Base-by-base conservation (phyloP, 495 filamentous ascomycete species). In the Lichina pygmaea region DNA sequence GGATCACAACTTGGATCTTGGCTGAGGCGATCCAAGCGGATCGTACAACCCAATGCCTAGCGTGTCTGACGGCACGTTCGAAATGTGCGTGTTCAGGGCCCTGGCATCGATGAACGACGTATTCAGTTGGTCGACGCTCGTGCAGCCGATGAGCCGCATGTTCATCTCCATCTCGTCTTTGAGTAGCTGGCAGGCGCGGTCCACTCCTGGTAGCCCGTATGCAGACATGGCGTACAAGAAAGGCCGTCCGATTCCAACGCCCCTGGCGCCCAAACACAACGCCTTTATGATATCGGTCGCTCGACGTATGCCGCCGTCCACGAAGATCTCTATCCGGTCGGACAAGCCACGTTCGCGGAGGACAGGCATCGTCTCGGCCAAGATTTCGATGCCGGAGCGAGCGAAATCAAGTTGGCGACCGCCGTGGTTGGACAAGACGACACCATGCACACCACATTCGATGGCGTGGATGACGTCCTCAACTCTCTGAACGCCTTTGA, bases 161-260 rank as follows among this genome's bases (percentile, higher is more conserved):
- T 81, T 81, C 86, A 95, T 93, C 66, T 86, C 86, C 76, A 97
- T 84, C 69, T 97, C 89, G 56, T 95, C 89, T 66, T 82, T 91
- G 48, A 97, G 71, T 51, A 97, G 65, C 62, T 86, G 80, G 77
- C 94, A 93, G 16, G 86, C 89, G 12, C 83, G 69, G 51, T 89
- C 76, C 30, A 94, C 86, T 48, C 89, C 89, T 3, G 75, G 66
- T 45, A 82, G 62, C 0, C 89, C 89, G 58, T 97, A 97, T 10
- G 86, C 71, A 41, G 74, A 81, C 89, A 97, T 97, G 46, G 89
- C 89, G 57, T 78, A 97, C 53, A 97, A 58, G 69, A 97, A 94
- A 4, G 89, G 89, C 8, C 89, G 65, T 1, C 89, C 89, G 53
- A 97, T 94, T 36, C 89, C 89, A 5, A 94, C 86, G 24, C 85